Percentiles rank a stretch among this genome's conserved stretches.
phyloP scores from a whole-genome alignment of 768 basidiomycete genomes.

The Bullera alba region DNA sequence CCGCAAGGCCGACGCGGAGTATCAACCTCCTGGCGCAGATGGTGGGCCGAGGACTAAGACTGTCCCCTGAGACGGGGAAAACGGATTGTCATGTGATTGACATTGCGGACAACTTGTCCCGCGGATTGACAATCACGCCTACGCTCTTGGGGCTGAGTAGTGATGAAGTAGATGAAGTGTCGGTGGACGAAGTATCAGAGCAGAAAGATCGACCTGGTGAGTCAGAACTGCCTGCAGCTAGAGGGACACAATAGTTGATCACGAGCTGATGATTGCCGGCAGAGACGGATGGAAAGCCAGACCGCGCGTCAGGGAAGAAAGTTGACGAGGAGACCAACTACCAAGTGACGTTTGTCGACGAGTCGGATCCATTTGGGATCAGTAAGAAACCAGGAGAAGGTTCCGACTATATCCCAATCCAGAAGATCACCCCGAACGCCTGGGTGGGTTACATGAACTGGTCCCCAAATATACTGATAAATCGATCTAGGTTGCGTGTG shows the following conservation, averaged over 20 bases:
- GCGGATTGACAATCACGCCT: constrained; percentile 69
- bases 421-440: constrained; percentile 17
- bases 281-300: too few species aligned
- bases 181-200: neutral
- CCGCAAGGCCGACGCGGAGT: constrained; percentile 82
- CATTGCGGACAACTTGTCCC: constrained; percentile 67
- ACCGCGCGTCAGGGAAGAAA: neutral
- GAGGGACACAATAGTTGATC: too few species aligned
- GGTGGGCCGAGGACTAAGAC: constrained; percentile 82
- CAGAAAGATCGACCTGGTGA: too few species aligned
- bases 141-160: constrained; percentile 70
- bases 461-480: constrained; percentile 44
- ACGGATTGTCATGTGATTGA: constrained; percentile 80
- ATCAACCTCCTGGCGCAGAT: constrained; percentile 87
- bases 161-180: constrained; percentile 59
- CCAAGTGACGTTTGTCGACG: constrained; percentile 47
- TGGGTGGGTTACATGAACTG: constrained; percentile 29
- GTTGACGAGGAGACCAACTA: neutral
- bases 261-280: too few species aligned
- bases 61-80: constrained; percentile 74
- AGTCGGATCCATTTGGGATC: constrained; percentile 33
- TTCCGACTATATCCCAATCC: too few species aligned
- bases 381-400: neutral
- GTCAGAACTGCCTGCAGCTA: too few species aligned
- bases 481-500: constrained; percentile 72